Evolutionary conservation across 139 green algal genomes (phyloP).

Genomic region (Gonium pectorale): DNA sequence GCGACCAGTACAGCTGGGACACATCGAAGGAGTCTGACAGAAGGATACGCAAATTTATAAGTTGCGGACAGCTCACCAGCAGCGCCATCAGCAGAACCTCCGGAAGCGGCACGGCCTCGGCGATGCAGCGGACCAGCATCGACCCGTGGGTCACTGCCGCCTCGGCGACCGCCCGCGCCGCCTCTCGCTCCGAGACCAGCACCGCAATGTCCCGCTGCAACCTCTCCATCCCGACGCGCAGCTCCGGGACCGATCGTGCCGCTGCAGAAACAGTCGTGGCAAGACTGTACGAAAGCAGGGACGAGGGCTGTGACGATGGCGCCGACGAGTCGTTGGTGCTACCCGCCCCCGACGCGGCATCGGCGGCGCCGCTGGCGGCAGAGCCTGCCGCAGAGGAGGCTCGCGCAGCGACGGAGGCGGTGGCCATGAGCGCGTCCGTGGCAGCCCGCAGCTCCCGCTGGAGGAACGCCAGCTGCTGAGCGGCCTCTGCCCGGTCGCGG

Average conservation of each 20-base stretch:
- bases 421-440: neutral
- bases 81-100: slow-evolving; percentile 14
- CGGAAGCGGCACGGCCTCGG: slow-evolving; percentile 28
- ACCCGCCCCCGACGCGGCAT: neutral
- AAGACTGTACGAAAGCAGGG: neutral
- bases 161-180: neutral
- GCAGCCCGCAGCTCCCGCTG: neutral
- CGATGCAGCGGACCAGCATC: neutral
- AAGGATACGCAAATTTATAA: neutral
- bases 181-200: neutral
- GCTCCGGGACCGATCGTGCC: slow-evolving; percentile 6
- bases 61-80: neutral
- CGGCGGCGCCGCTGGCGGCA: neutral
- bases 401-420: neutral
- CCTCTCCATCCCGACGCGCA: slow-evolving; percentile 9
- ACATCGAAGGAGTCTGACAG: neutral
- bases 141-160: neutral
- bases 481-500: slow-evolving; percentile 14
- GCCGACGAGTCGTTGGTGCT: too few relatives aligned
- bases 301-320: too few relatives aligned
- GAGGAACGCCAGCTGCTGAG: neutral
- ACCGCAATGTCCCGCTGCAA: neutral
- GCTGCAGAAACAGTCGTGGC: neutral
- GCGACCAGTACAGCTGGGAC: too few relatives aligned
- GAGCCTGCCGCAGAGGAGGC: neutral